A percentile compares a stretch with the other conserved stretches of the same genome.
Conservation (phyloP, 768 basidiomycete species). For the Rhizopogon vulgaris region DNA sequence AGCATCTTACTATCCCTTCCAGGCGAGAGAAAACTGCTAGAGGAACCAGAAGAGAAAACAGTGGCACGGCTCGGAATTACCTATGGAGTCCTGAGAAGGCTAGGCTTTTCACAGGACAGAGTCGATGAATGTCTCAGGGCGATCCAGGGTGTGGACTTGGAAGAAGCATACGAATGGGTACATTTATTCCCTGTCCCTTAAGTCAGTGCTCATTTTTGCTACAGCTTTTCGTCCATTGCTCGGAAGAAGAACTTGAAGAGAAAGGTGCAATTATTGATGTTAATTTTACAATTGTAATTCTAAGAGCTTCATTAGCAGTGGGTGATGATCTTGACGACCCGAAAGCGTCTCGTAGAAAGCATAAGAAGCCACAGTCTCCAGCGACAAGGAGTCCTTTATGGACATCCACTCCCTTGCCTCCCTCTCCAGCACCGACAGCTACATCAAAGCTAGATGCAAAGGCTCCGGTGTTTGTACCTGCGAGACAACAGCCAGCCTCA, state of each 20-base stretch:
- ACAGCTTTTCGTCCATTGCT: conserved; percentile 62
- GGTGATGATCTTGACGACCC: conserved; percentile 7
- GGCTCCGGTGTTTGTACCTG: conserved; percentile 34
- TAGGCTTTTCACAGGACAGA: conserved; percentile 67
- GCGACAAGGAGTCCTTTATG: background rate
- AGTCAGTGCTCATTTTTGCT: conserved; percentile 4
- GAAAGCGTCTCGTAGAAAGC: conserved; percentile 8
- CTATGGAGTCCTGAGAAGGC: conserved; percentile 71
- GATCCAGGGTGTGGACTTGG: conserved; percentile 66
- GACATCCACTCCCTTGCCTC: conserved; percentile 1
- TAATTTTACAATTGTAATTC: background rate
- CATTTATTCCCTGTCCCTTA: conserved; percentile 14
- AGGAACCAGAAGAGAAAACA: conserved; percentile 66
- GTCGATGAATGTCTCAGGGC: conserved; percentile 67
- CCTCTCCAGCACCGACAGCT: conserved; percentile 6
- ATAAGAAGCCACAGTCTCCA: conserved; percentile 1
- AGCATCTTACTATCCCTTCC: background rate
- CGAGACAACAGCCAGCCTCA: conserved; percentile 4
- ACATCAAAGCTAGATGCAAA: conserved; percentile 32
- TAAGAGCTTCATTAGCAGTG: background rate
- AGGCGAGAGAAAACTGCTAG: conserved; percentile 32
- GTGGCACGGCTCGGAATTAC: conserved; percentile 68
- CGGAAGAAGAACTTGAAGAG: conserved; percentile 50
- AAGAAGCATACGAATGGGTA: conserved; percentile 91
- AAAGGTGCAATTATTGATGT: conserved; percentile 24